Conservation (phyloP, 176 grass and related monocot species). For the Zea luxurians region DNA sequence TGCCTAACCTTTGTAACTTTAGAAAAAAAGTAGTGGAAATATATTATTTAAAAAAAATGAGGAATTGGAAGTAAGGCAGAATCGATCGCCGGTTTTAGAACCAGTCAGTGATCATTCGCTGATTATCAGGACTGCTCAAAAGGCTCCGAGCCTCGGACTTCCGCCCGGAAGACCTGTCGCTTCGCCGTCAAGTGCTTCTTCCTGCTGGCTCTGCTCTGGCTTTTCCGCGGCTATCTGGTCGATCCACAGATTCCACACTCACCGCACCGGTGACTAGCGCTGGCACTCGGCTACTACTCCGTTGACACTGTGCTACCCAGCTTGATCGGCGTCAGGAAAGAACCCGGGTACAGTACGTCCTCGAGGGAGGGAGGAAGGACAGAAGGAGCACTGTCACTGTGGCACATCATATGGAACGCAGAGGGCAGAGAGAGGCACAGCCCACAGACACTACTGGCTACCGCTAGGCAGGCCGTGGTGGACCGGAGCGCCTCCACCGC, state of each 20-base stretch:
- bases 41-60: too few relatives aligned
- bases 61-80: too few relatives aligned
- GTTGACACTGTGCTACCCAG: background rate
- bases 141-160: background rate
- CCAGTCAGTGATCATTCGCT: too few relatives aligned
- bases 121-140: too few relatives aligned
- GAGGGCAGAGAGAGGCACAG: background rate
- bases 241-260: background rate
- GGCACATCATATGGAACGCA: constrained; percentile 17
- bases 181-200: background rate
- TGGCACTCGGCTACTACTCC: background rate
- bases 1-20: too few relatives aligned
- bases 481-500: background rate
- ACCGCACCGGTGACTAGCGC: background rate
- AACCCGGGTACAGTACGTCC: background rate
- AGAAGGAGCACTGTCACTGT: background rate
- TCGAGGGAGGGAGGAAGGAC: background rate
- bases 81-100: too few relatives aligned
- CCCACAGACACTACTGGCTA: background rate
- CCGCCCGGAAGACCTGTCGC: background rate
- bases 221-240: background rate
- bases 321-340: background rate
- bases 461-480: background rate
- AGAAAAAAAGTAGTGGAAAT: too few relatives aligned
- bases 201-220: background rate